Conservation (phyloP, 768 basidiomycete genomes). For the Lactarius quietus region DNA sequence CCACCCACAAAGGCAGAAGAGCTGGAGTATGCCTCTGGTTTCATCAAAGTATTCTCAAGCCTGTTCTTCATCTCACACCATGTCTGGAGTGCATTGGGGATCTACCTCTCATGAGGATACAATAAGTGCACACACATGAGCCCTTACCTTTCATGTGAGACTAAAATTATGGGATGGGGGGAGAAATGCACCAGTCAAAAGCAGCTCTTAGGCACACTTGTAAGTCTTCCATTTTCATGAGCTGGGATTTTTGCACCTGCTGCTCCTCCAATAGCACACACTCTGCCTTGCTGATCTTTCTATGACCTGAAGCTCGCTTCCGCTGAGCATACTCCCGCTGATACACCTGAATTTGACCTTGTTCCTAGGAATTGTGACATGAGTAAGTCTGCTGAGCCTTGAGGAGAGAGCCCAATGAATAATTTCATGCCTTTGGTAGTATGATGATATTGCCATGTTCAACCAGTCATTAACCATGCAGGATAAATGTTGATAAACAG, state of each 20-base stretch:
- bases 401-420: not conserved
- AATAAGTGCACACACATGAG: too few species aligned
- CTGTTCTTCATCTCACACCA: too few species aligned
- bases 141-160: too few species aligned
- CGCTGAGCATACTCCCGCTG: not conserved
- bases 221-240: not conserved
- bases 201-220: not conserved
- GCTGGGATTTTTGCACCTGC: not conserved
- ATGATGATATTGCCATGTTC: not conserved
- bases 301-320: not conserved
- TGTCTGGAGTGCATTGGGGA: too few species aligned
- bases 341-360: not conserved
- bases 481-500: not conserved
- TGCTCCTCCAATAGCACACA: not conserved
- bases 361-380: not conserved
- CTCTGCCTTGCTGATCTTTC: not conserved
- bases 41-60: too few species aligned
- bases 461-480: not conserved
- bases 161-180: too few species aligned
- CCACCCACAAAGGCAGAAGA: too few species aligned
- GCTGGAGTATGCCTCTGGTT: too few species aligned
- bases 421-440: not conserved
- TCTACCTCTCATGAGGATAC: too few species aligned
- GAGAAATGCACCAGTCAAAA: not conserved
- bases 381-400: too few species aligned